Evolutionary conservation across 2,329 filamentous ascomycete genomes (phyloP), one percentile per base, ranked within the genome.

Genomic region (Aspergillus arachidicola): DNA sequence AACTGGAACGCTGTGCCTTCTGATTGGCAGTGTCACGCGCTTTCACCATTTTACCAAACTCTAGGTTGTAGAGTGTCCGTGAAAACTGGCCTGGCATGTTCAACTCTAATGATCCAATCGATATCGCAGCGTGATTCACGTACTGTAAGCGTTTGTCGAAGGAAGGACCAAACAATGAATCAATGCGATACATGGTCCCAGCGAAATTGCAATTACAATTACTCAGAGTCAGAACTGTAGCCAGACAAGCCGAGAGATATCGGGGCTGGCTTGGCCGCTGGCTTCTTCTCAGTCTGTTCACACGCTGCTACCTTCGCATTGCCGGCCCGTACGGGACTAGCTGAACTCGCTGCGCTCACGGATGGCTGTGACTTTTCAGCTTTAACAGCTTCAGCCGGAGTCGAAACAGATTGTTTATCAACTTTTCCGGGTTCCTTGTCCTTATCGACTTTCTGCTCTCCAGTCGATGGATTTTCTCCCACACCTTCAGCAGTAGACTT

Each of bases 201-300:
- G 19, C 12, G 28, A 11, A 16, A 50, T 30, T 2, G 21, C 16
- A 32, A 6, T n/a, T 51, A 12, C 28, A 51, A 30, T 76, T 64
- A 78, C 66, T 79, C 78, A 21, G 78, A 78, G 59, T 80, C 78
- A 9, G 79, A 80, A 63, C 73, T 75, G 61, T 81, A 81, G 19
- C 69, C 76, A 21, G 70, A 76, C 51, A 81, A 63, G 23, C 78
- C 78, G 30, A 79, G 71, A 19, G 69, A 69, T 19, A 66, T 57
- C 12, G 72, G 41, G n/a, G 70, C 60, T 36, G 70, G 59, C 56
- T 75, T 73, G n/a, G 59, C 36, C 21, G 68, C 56, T 51, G 64
- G 60, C 38, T 62, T 60, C 23, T 43, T 26, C 28, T 51, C 32
- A 14, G 48, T n/a, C 19, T 60, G 36, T 19, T 43, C 28, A 26